Percentiles rank a stretch among this genome's conserved stretches.
phyloP scores from a whole-genome alignment of 345 rosid genomes.

The Geranium rotundifolium region DNA sequence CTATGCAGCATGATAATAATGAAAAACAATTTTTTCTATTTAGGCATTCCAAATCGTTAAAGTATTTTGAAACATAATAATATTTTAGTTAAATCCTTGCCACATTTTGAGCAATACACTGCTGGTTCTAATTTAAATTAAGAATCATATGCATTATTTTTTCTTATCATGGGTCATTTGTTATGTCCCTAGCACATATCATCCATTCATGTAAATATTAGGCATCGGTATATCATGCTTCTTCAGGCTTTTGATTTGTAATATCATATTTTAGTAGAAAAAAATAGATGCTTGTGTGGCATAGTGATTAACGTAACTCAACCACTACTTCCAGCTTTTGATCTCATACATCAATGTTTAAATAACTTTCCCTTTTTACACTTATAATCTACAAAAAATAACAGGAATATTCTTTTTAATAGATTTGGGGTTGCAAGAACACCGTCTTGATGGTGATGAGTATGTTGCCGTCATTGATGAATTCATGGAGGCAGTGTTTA shows the following conservation, averaged over 20 bases:
- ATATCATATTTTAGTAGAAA: too few relatives aligned
- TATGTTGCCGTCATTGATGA: slow-evolving; percentile 74
- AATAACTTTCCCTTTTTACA: neutral
- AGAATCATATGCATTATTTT: neutral
- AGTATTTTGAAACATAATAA: neutral
- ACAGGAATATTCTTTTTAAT: slow-evolving; percentile 17
- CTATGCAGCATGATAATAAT: too few relatives aligned
- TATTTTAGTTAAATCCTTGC: neutral
- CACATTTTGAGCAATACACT: neutral
- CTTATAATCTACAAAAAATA: neutral
- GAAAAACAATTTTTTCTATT: neutral
- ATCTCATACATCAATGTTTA: neutral
- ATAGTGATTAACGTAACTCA: neutral
- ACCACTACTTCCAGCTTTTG: neutral
- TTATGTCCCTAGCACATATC: too few relatives aligned
- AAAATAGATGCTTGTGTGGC: neutral
- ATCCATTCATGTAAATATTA: neutral
- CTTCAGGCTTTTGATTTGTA: neutral
- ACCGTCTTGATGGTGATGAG: slow-evolving; percentile 76
- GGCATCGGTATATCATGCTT: neutral
- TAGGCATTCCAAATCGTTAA: neutral
- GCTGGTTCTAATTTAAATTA: neutral
- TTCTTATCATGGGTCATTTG: neutral
- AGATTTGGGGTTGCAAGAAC: slow-evolving; percentile 92
- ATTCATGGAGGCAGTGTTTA: slow-evolving; percentile 96